These are phyloP conservation scores for Mortierella sp. DNA, from an alignment of 371 early-diverging fungal genomes.

Conservation along the genomic window DNA sequence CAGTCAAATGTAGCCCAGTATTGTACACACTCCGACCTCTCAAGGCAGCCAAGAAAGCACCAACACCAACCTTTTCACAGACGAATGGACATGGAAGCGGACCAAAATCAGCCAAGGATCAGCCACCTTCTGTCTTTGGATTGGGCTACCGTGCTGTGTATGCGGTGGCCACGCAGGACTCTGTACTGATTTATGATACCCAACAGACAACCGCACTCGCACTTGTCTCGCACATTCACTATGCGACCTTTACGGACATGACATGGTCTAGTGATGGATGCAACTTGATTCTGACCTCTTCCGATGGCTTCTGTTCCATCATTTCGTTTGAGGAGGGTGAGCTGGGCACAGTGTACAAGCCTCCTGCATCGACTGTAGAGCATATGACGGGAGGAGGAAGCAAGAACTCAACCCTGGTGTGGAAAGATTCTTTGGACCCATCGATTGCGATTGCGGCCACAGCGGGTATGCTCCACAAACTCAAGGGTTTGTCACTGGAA, in stretches of 20 bases:
- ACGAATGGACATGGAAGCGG: background rate
- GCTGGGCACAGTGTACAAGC: slow-evolving; percentile 58
- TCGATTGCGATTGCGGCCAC: slow-evolving; percentile 40
- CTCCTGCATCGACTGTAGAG: slow-evolving; percentile 29
- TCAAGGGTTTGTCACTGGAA: slow-evolving; percentile 36
- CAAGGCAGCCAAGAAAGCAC: background rate
- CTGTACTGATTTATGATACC: slow-evolving; percentile 90
- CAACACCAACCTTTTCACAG: background rate
- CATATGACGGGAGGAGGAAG: slow-evolving; percentile 14
- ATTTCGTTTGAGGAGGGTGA: slow-evolving; percentile 76
- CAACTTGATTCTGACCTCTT: slow-evolving; percentile 78
- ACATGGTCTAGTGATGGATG: slow-evolving; percentile 87
- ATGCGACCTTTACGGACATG: slow-evolving; percentile 89
- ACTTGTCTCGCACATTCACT: slow-evolving; percentile 85
- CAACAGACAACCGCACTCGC: slow-evolving; percentile 78
- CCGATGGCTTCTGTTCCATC: slow-evolving; percentile 93
- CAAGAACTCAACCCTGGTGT: background rate
- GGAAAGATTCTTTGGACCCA: slow-evolving; percentile 20
- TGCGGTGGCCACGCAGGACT: slow-evolving; percentile 88
- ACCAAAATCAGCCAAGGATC: slow-evolving; percentile 6
- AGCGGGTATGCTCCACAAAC: slow-evolving; percentile 41
- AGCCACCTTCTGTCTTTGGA: slow-evolving; percentile 53
- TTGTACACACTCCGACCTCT: slow-evolving; percentile 56
- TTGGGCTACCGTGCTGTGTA: slow-evolving; percentile 83
- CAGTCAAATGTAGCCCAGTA: slow-evolving; percentile 79